Conservation (phyloP, 176 grass and related monocot genomes). For the Oryza meridionalis region DNA sequence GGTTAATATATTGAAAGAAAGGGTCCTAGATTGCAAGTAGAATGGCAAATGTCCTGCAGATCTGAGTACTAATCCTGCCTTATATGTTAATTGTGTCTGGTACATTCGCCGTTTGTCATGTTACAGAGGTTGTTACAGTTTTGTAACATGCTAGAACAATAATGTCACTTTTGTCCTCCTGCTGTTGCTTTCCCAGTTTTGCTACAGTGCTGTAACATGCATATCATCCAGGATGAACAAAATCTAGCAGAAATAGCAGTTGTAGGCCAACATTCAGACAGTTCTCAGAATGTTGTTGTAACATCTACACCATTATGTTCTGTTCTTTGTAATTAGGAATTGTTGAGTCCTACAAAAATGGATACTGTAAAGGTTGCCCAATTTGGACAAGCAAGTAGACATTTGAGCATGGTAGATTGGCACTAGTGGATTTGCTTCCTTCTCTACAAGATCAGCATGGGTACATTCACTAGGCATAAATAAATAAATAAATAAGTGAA, state of each 20-base stretch:
- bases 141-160: conserved; percentile 45
- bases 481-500: background rate
- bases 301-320: background rate
- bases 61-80: conserved; percentile 48
- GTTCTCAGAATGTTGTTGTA: background rate
- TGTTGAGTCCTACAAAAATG: background rate
- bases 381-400: conserved; percentile 3
- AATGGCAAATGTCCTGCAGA: conserved; percentile 51
- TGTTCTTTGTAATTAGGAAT: background rate
- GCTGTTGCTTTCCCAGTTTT: conserved; percentile 1
- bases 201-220: conserved; percentile 45
- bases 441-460: conserved; percentile 11
- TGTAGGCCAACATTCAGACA: conserved; percentile 17
- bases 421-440: conserved; percentile 10
- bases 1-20: conserved; percentile 31
- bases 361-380: background rate
- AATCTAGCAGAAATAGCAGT: conserved; percentile 26
- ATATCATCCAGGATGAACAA: conserved; percentile 21
- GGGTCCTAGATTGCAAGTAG: conserved; percentile 43
- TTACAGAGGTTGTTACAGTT: conserved; percentile 49
- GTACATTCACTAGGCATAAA: conserved; percentile 17
- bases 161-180: conserved; percentile 8
- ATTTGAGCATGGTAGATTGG: background rate
- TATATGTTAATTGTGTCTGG: conserved; percentile 44
- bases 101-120: conserved; percentile 38